Percentiles rank a stretch among this genome's conserved stretches.
Conservation (phyloP, 345 rosid species). For the Moricandia moricandioides region DNA sequence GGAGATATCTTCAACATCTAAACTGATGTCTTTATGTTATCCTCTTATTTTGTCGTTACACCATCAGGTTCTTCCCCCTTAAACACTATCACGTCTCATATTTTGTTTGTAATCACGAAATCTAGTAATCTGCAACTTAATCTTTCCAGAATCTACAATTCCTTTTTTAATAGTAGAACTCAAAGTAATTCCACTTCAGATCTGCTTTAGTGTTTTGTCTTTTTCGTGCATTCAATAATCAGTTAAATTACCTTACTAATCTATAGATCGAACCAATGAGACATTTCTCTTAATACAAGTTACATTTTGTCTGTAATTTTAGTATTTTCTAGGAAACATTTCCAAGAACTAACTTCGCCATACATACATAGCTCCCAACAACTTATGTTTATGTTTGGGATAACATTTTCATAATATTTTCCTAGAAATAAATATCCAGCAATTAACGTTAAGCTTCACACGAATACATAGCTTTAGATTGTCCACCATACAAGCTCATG, state of each 20-base stretch:
- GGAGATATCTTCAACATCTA: conserved; percentile 13
- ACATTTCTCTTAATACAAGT: not conserved
- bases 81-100: not conserved
- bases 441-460: not conserved
- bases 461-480: not conserved
- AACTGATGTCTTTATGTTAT: conserved; percentile 17
- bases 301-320: not conserved
- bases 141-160: conserved; percentile 9
- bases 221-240: not conserved
- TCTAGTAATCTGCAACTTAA: conserved; percentile 2
- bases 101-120: conserved; percentile 9
- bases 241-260: not conserved
- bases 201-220: conserved; percentile 5
- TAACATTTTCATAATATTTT: not conserved
- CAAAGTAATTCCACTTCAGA: conserved; percentile 19
- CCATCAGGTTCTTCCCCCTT: conserved; percentile 33
- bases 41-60: conserved; percentile 26
- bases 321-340: not conserved
- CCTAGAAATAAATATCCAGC: not conserved
- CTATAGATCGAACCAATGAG: not conserved
- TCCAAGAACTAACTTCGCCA: not conserved
- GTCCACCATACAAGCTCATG: conserved; percentile 1
- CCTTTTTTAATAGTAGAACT: not conserved
- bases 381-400: not conserved
- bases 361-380: not conserved